phyloP scores from a whole-genome alignment of 2,329 filamentous ascomycete genomes.

The Verticillium nonalfalfae region DNA sequence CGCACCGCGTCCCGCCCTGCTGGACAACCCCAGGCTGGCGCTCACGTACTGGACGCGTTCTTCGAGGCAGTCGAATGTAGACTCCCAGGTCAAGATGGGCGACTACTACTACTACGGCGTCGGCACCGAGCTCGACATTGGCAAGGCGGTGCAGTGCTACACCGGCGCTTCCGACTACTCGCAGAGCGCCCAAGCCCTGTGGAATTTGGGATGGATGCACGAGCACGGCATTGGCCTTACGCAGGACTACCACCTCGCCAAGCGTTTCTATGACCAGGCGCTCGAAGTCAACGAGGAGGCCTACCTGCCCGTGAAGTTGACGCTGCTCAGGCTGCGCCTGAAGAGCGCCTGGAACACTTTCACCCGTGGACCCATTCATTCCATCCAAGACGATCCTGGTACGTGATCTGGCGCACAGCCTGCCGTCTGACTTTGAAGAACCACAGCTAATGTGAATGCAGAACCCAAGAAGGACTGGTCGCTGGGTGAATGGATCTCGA shows the following conservation, averaged over 20 bases:
- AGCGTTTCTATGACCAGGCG: conserved; percentile 91
- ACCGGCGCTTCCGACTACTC: conserved; percentile 85
- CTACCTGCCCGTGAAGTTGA: conserved; percentile 86
- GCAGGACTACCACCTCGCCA: conserved; percentile 95
- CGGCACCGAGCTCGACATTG: conserved; percentile 63
- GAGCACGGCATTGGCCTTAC: conserved; percentile 90
- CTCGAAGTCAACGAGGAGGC: conserved; percentile 88
- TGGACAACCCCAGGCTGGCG: conserved; percentile 56
- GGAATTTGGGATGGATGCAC: conserved; percentile 99
- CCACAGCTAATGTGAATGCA: conserved; percentile 22
- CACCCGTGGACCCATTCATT: conserved; percentile 84
- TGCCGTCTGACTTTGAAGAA: background rate
- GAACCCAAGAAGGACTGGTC: conserved; percentile 68
- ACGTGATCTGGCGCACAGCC: conserved; percentile 25
- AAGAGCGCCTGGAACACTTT: conserved; percentile 93
- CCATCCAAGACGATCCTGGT: conserved; percentile 85
- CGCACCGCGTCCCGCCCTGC: conserved; percentile 21
- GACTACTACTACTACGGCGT: conserved; percentile 90
- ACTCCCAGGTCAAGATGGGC: conserved; percentile 95
- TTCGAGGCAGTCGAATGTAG: conserved; percentile 86
- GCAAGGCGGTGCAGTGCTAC: conserved; percentile 91
- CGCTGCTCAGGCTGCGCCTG: conserved; percentile 74
- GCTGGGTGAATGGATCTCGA: conserved; percentile 77
- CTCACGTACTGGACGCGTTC: conserved; percentile 94
- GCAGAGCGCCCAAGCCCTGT: conserved; percentile 89